Evolutionary conservation across 257 asterid species (phyloP), one percentile per base, ranked within the genome.

Genomic region (Gentiana dahurica): DNA sequence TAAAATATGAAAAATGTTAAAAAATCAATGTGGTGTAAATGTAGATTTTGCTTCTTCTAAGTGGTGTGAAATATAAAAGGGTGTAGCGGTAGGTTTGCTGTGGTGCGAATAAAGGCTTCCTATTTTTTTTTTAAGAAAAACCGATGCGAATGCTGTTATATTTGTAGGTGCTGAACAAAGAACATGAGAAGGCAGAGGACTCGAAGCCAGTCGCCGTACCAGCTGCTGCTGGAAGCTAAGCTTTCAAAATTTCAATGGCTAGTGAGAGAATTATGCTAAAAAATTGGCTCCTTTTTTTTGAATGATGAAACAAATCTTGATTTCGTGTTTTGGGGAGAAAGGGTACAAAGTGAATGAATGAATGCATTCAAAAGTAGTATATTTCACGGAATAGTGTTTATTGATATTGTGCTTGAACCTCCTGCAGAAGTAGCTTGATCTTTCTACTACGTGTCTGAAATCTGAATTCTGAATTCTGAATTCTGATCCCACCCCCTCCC

Each of bases 91-190:
- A 24, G 24, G 24, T 24, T 24, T 24, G 24, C 1, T 24, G 24
- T 0, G 0, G 24, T 24, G 24, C 24, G 24, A 24, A 24, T 24
- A 24, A 24, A 24, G 24, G 24, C 24, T 24, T 24, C 24, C 24
- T 24, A 0, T 24, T 24, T 24, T 24, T 24, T 24, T 24, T 24
- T 24, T 24, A 24, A 24, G 24, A 24, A 24, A 24, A 24, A 24
- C 24, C 24, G 24, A 24, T 24, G 24, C 24, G 0, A 24, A 24
- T 24, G 54, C 35, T 5, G 5, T 64, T 11, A 38, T 3, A 11
- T n/a, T 34, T 69, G 41, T 75, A 90, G 97, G 82, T 87, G 93
- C 89, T 90, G n/a, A 90, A 90, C 87, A 84, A 84, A 68, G 96
- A 90, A 69, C 96, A 90, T 12, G 96, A 90, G 38, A 86, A 87